phyloP scores from a whole-genome alignment of 257 asterid species.

The Solanum pinnatisectum region DNA sequence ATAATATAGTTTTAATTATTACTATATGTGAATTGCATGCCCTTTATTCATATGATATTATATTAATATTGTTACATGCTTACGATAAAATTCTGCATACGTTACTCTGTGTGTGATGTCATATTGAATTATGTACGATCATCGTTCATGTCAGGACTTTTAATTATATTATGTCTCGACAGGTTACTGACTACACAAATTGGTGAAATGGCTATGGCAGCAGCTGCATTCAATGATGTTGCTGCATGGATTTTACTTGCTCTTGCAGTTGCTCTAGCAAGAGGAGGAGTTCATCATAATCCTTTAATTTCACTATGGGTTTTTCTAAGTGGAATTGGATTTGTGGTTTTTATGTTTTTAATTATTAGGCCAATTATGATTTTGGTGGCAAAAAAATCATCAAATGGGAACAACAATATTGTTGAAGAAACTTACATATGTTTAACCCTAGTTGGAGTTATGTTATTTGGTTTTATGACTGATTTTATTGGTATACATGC shows the following conservation, averaged over 20 bases:
- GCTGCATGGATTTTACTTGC: constrained; percentile 66
- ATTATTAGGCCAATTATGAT: constrained; percentile 42
- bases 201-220: constrained; percentile 65
- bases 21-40: not conserved
- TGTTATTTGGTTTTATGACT: constrained; percentile 47
- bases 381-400: constrained; percentile 28
- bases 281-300: constrained; percentile 17
- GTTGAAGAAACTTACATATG: constrained; percentile 39
- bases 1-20: not conserved
- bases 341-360: constrained; percentile 33
- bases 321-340: constrained; percentile 30
- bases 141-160: not conserved
- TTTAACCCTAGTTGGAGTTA: constrained; percentile 42
- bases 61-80: not conserved
- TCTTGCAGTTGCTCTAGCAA: constrained; percentile 51
- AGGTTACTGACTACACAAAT: constrained; percentile 45
- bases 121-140: not conserved
- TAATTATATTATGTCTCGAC: not conserved
- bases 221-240: constrained; percentile 55
- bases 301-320: constrained; percentile 47
- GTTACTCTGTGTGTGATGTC: not conserved
- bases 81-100: not conserved
- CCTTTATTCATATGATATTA: not conserved
- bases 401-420: constrained; percentile 16
- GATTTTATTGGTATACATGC: constrained; percentile 61